These are phyloP conservation scores for Guadua angustifolia DNA, from an alignment of 176 grass and related monocot species.

Conservation along the genomic window DNA sequence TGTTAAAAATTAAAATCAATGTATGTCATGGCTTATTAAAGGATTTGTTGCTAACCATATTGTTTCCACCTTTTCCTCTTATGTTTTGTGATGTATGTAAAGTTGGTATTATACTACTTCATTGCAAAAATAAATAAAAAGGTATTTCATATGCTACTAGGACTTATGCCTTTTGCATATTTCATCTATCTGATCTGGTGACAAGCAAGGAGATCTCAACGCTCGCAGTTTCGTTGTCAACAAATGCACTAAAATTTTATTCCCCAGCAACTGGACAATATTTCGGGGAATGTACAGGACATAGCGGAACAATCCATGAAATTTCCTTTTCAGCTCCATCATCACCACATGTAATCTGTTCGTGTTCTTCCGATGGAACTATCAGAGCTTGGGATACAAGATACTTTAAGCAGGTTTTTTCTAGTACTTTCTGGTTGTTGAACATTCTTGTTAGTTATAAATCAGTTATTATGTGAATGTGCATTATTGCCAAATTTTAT, in stretches of 20 bases:
- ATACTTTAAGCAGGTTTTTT: conserved; percentile 78
- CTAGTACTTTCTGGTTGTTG: background rate
- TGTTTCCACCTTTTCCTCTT: background rate
- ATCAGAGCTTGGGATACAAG: conserved; percentile 95
- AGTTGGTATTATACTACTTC: background rate
- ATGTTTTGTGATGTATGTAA: background rate
- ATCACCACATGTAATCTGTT: conserved; percentile 73
- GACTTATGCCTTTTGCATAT: conserved; percentile 26
- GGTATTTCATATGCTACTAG: background rate
- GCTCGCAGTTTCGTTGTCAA: conserved; percentile 83
- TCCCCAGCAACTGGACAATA: conserved; percentile 82
- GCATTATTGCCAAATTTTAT: background rate
- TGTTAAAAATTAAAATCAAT: background rate
- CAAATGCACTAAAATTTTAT: conserved; percentile 81
- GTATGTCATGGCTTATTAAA: background rate
- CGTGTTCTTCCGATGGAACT: conserved; percentile 85
- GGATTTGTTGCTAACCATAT: background rate
- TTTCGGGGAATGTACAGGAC: conserved; percentile 75
- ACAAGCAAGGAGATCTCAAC: conserved; percentile 83
- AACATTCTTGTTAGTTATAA: background rate
- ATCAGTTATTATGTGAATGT: background rate
- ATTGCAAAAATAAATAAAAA: background rate
- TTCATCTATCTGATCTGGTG: conserved; percentile 25
- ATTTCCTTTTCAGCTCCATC: conserved; percentile 78
- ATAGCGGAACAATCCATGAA: conserved; percentile 74